Base-by-base conservation (phyloP, 805 yeast species). In the Yamadazyma sp. region DNA sequence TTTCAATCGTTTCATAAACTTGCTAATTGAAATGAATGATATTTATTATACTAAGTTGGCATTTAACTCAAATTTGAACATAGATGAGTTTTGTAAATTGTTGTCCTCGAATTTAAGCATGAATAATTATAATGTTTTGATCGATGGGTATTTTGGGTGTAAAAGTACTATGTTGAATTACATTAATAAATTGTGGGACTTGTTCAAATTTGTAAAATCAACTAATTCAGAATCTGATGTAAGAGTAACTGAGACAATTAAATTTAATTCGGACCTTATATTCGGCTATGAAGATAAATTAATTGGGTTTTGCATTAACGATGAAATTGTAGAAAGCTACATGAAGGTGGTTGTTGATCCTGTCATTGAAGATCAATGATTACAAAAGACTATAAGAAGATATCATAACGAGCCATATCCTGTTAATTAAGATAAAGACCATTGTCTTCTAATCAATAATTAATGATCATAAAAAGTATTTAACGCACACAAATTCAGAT, bases 61-160 rank as follows among this genome's bases (percentile, higher is more conserved):
- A 6, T 30, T 32, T 22, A 32, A 42, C 21, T 27, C 29, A 6
- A 28, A 34, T 7, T 25, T 36, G 2, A 32, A 33, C 15, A 30
- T 40, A 9, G 31, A 43, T 26, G 49, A 42, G 7, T 38, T 49
- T 24, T 27, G 36, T 11, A 28, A 33, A 8, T 13, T 36, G 5
- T 23, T 48, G 18, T 31, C 35, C 12, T 13, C 25, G 12, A 33
- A 42, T 11, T 17, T 44, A 7, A 28, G 37, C 2, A 2, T 22
- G 5, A 30, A 31, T 7, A 23, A 29, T 15, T 47, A 48, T 45
- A 47, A 44, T 5, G 19, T 47, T n/a, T 42, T 56, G 22, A 38
- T 49, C 4, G 42, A 53, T 28, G 25, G 35, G 16, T 49, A 47
- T 38, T 58, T 55, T 40, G 65, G 65, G 2, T 50, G 55, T 23